Evolutionary conservation across 495 filamentous ascomycete species (phyloP).

Genomic region (Penicillium canariense): DNA sequence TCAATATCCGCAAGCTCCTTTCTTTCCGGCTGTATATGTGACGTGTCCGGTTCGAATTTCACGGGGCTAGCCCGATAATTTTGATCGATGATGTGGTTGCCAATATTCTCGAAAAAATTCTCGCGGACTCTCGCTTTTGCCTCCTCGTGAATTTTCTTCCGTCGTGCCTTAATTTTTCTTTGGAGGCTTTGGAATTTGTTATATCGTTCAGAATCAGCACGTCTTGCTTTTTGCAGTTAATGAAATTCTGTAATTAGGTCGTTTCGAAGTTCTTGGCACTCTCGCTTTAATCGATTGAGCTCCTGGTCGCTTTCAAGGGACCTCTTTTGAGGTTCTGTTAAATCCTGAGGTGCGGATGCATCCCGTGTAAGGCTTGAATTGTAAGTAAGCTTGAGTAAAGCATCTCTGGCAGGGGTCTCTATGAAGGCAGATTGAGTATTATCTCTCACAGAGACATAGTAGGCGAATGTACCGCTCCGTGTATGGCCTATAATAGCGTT

Average conservation of each 20-base stretch:
- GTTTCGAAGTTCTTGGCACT: background rate
- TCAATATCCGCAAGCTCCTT: constrained; percentile 19
- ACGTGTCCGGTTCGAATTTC: constrained; percentile 10
- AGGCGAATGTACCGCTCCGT: constrained; percentile 16
- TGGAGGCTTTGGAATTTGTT: constrained; percentile 10
- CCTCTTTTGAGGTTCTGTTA: constrained; percentile 7
- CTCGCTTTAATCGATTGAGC: constrained; percentile 8
- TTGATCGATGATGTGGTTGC: constrained; percentile 20
- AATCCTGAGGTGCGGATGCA: constrained; percentile 17
- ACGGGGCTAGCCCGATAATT: constrained; percentile 16
- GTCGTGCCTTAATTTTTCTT: constrained; percentile 5
- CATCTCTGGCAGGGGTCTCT: constrained; percentile 20
- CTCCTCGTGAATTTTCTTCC: constrained; percentile 11
- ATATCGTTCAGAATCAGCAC: background rate
- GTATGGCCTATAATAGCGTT: constrained; percentile 25
- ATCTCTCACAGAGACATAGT: constrained; percentile 22
- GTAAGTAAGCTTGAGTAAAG: constrained; percentile 16
- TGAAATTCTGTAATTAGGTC: constrained; percentile 16
- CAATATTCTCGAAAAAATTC: constrained; percentile 19
- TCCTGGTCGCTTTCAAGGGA: constrained; percentile 8
- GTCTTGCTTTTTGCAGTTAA: constrained; percentile 9
- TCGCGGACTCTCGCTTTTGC: constrained; percentile 2
- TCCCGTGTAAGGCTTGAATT: constrained; percentile 18
- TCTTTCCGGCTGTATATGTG: constrained; percentile 18
- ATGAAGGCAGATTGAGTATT: constrained; percentile 27